Base-by-base conservation (phyloP, 257 asterid species). In the Solanum etuberosum region DNA sequence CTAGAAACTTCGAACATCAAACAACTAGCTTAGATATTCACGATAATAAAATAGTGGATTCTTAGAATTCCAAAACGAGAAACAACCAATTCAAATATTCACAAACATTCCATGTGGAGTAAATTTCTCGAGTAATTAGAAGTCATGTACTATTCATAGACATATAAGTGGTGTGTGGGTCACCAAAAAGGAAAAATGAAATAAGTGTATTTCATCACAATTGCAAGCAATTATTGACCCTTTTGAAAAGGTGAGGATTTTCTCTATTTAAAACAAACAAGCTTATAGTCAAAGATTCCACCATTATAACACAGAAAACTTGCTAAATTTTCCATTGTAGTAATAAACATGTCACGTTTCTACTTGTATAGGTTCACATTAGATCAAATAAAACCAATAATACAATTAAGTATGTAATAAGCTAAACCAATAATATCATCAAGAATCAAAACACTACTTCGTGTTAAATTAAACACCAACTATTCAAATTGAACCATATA, bases 221-320 rank as follows among this genome's bases (percentile, higher is more conserved):
- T 89, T 88, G 87, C 87, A 71, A 74, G 83, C 94, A 93, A 93
- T 93, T 89, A 94, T 94, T 93, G 95, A 89, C 84, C 91, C 89
- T 88, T 89, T 89, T 87, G 40, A 29, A 21, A 61, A 37, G 20
- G 34, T 10, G 16, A 5, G 54, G 57, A 40, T 38, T 59, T 21
- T 74, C 21, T 76, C 59, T n/a, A 40, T 40, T 76, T 76, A 76
- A 76, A 76, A 40, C 83, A 40, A n/a, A 40, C 83, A 40, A n/a
- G 83, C 59, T 76, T 80, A 78, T 3, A 42, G 67, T 80, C 85
- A 46, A 80, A 27, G 85, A 3, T 80, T 25, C 27, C 85, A 48
- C 67, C 18, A 80, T 80, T 67, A 80, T 80, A 37, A 2, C 42
- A 16, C 67, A 25, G 1, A 46, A 46, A 46, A 16, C 14, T 27